A percentile compares a stretch with the other conserved stretches of the same genome.
Evolutionary conservation across 2,329 filamentous ascomycete genomes (phyloP).

Genomic region (Aspergillus alliaceus): DNA sequence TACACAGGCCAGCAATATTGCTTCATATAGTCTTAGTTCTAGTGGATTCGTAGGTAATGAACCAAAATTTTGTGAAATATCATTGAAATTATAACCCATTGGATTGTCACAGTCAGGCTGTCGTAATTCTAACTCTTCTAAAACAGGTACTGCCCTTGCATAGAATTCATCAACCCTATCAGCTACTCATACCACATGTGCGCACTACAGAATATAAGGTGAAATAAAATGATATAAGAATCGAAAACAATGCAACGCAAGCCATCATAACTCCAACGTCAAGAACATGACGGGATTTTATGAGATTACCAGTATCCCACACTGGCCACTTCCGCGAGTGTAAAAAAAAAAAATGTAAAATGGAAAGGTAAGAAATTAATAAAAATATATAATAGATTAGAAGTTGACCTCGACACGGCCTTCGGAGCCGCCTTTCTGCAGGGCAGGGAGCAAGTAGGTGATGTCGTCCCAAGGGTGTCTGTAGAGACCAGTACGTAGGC

Average conservation of each 20-base stretch:
- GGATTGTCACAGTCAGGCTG: neutral
- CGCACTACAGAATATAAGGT: constrained; percentile 29
- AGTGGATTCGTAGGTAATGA: no score
- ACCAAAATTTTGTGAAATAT: neutral
- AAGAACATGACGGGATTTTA: constrained; percentile 32
- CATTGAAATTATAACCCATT: neutral
- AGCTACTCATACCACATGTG: constrained; percentile 33
- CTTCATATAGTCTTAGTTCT: no score
- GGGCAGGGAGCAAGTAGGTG: constrained; percentile 85
- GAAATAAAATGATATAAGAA: constrained; percentile 28
- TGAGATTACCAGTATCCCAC: constrained; percentile 19
- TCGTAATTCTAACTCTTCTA: constrained; percentile 1
- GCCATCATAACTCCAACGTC: constrained; percentile 40
- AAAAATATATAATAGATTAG: constrained; percentile 42
- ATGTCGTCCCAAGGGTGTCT: constrained; percentile 99
- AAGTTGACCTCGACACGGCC: constrained; percentile 88
- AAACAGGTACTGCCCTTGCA: constrained; percentile 4
- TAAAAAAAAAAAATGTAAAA: constrained; percentile 10
- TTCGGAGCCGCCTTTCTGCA: constrained; percentile 72
- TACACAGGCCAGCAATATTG: no score
- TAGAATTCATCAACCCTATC: constrained; percentile 27
- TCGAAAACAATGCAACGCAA: constrained; percentile 27
- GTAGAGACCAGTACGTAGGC: constrained; percentile 96
- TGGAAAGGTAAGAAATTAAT: constrained; percentile 23
- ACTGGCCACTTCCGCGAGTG: constrained; percentile 12